Evolutionary conservation across 768 basidiomycete species (phyloP).

Genomic region (Udeniomyces megalosporus): DNA sequence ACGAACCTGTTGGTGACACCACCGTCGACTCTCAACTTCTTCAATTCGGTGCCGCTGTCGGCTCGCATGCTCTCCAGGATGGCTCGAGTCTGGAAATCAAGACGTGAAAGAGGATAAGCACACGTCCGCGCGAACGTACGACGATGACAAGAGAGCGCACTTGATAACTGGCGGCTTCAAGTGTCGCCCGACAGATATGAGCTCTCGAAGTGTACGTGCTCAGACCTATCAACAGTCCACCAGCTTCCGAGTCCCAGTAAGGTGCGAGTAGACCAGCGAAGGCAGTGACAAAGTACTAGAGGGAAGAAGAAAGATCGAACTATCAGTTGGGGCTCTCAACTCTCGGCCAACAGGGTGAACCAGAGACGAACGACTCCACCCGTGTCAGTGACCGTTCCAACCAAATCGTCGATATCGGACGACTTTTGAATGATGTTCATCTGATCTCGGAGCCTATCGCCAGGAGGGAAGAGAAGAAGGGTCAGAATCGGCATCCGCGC

Average conservation of each 20-base stretch:
- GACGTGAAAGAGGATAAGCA: neutral
- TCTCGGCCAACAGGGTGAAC: constrained; percentile 47
- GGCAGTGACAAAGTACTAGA: constrained; percentile 27
- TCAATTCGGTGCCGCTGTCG: constrained; percentile 53
- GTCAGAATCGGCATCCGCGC: too few relatives aligned
- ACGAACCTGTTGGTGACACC: constrained; percentile 57
- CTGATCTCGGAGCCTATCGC: constrained; percentile 73
- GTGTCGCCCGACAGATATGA: constrained; percentile 84
- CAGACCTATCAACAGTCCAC: constrained; percentile 63
- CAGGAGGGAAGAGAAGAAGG: neutral
- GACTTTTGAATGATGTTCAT: constrained; percentile 68
- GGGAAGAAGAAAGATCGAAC: neutral
- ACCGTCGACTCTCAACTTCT: constrained; percentile 85
- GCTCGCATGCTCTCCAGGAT: constrained; percentile 89
- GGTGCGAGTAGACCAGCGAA: constrained; percentile 93
- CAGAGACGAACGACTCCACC: constrained; percentile 76
- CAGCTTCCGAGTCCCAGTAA: constrained; percentile 79
- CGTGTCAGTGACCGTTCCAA: constrained; percentile 54
- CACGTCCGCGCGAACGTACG: too few relatives aligned
- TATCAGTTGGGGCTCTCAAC: too few relatives aligned
- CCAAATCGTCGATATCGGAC: constrained; percentile 68
- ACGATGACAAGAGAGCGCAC: neutral
- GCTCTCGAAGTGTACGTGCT: constrained; percentile 58
- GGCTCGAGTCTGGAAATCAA: constrained; percentile 50
- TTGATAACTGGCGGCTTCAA: constrained; percentile 80